These are phyloP conservation scores for Trichosanthes cucumerina DNA, from an alignment of 306 rosid genomes.

Conservation along the genomic window DNA sequence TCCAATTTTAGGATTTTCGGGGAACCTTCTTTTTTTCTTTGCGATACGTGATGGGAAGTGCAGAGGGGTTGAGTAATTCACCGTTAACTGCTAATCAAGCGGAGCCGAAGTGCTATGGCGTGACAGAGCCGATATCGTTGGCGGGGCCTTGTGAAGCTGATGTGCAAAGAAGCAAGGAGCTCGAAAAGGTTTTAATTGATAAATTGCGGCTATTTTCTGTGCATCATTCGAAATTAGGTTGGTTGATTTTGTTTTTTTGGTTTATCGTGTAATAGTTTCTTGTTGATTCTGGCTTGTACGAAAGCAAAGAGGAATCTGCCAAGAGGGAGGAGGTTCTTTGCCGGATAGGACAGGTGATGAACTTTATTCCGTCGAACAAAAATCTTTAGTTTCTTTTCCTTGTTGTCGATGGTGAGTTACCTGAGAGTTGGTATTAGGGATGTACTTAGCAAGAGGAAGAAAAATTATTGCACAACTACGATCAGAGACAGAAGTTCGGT, in stretches of 20 bases:
- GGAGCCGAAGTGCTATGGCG: conserved; percentile 37
- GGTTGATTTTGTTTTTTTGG: neutral
- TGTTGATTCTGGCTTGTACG: conserved; percentile 68
- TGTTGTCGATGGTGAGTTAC: neutral
- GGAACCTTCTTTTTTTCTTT: neutral
- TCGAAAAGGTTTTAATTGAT: conserved; percentile 49
- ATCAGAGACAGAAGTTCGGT: neutral
- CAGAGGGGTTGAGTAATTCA: conserved; percentile 32
- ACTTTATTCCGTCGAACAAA: neutral
- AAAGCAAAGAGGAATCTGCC: conserved; percentile 55
- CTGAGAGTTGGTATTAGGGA: neutral
- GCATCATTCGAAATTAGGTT: neutral
- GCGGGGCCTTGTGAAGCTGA: conserved; percentile 52
- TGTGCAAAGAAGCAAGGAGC: conserved; percentile 28
- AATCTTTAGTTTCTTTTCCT: neutral
- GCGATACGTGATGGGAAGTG: conserved; percentile 34
- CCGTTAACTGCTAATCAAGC: conserved; percentile 14
- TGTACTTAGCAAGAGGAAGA: neutral
- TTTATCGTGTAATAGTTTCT: conserved; percentile 32
- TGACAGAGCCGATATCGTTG: conserved; percentile 53
- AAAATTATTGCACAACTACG: neutral
- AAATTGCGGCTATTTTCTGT: neutral
- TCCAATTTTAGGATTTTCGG: neutral
- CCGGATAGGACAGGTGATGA: conserved; percentile 58
- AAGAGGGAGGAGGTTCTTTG: conserved; percentile 67